These are phyloP conservation scores for Trichosanthes cucumerina DNA, from an alignment of 306 rosid genomes.

Conservation along the genomic window DNA sequence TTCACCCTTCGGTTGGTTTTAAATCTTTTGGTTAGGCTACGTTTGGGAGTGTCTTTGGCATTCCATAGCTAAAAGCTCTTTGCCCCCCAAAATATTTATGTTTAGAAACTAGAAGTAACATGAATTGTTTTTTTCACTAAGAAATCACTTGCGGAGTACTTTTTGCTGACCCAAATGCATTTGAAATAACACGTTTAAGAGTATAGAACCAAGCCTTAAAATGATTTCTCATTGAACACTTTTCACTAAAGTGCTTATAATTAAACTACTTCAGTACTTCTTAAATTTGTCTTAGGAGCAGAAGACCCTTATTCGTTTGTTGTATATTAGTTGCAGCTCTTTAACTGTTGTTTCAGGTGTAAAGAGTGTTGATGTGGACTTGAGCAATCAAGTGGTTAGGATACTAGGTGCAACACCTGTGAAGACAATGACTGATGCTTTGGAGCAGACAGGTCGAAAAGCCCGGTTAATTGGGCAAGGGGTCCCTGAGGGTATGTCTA, in stretches of 20 bases:
- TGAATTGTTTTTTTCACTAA: not conserved
- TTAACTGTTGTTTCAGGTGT: slow-evolving; percentile 35
- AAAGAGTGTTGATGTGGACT: slow-evolving; percentile 70
- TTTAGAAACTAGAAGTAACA: not conserved
- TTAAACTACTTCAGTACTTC: not conserved
- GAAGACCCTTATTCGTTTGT: not conserved
- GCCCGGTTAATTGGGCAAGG: slow-evolving; percentile 93
- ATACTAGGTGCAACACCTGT: slow-evolving; percentile 75
- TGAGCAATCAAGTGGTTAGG: slow-evolving; percentile 74
- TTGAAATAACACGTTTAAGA: not conserved
- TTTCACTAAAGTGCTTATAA: not conserved
- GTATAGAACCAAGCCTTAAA: not conserved
- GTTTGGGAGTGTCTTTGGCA: not conserved
- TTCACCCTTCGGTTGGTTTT: not conserved
- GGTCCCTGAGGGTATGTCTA: slow-evolving; percentile 53
- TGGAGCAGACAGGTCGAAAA: slow-evolving; percentile 74
- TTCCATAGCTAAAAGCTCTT: not conserved
- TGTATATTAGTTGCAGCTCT: not conserved
- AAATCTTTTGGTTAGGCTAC: not conserved
- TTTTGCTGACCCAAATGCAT: not conserved
- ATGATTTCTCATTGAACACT: not conserved
- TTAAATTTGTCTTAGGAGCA: not conserved
- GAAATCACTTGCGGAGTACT: not conserved
- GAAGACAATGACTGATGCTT: slow-evolving; percentile 79
- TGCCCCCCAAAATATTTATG: not conserved